Evolutionary conservation across 108 stramenopile species (phyloP).

Genomic region (Cyclostephanos invisitatus): DNA sequence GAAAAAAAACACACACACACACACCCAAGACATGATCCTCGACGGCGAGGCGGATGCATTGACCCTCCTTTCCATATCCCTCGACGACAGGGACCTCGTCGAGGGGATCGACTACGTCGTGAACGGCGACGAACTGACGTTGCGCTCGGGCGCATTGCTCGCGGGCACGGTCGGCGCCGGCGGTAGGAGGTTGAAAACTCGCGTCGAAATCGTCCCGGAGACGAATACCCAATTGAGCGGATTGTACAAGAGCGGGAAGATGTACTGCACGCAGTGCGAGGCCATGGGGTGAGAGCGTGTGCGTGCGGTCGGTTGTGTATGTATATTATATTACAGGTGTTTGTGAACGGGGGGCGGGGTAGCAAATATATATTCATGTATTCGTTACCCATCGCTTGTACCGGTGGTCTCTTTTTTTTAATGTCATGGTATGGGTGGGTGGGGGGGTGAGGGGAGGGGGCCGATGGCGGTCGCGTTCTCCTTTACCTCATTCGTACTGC

Average conservation of each 20-base stretch:
- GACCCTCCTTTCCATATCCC: slow-evolving; percentile 42
- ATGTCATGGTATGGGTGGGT: too few relatives aligned
- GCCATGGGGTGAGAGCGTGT: slow-evolving; percentile 73
- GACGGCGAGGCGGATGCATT: slow-evolving; percentile 83
- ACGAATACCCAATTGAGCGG: slow-evolving; percentile 92
- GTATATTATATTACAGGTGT: too few relatives aligned
- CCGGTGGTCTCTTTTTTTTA: too few relatives aligned
- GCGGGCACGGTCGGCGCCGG: slow-evolving; percentile 13
- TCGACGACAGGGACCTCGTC: slow-evolving; percentile 67
- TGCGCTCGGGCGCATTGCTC: slow-evolving; percentile 16
- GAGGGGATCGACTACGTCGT: slow-evolving; percentile 61
- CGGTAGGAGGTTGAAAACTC: slow-evolving; percentile 50
- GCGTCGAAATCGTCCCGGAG: slow-evolving; percentile 79
- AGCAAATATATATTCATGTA: too few relatives aligned
- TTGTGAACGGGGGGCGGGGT: too few relatives aligned
- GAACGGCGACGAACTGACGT: slow-evolving; percentile 51
- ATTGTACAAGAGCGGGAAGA: slow-evolving; percentile 85
- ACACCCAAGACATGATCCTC: slow-evolving; percentile 77
- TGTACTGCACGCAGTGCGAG: slow-evolving; percentile 95
- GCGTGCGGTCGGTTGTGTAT: too few relatives aligned
- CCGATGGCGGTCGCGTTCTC: too few relatives aligned
- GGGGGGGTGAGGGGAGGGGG: too few relatives aligned
- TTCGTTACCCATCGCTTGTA: too few relatives aligned
- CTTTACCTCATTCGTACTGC: too few relatives aligned
- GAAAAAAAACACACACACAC: too few relatives aligned